Percentiles rank a stretch among this genome's conserved stretches.
These are phyloP conservation scores for Chernovozyma sophiae-reginae DNA, from an alignment of 1,139 yeast species.

Conservation along the genomic window DNA sequence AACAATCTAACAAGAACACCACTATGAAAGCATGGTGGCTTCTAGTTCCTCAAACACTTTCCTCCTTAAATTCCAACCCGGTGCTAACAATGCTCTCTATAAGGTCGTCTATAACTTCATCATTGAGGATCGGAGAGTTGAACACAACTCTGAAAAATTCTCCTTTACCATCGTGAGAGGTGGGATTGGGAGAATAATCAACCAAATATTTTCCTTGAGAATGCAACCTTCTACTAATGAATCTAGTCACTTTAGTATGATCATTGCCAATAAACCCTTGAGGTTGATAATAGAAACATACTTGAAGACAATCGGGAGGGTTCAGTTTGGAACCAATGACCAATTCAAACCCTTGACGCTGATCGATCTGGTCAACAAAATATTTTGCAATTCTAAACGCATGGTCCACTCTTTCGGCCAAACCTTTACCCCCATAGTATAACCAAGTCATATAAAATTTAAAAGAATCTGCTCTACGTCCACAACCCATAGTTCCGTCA, in stretches of 20 bases:
- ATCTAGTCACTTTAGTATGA: slow-evolving; percentile 59
- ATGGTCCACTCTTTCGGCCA: slow-evolving; percentile 60
- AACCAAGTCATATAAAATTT: slow-evolving; percentile 80
- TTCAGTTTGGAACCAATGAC: slow-evolving; percentile 38
- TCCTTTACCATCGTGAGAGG: slow-evolving; percentile 48
- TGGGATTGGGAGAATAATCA: slow-evolving; percentile 77
- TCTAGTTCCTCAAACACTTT: background rate
- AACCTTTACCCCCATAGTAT: slow-evolving; percentile 66
- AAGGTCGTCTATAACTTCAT: slow-evolving; percentile 35
- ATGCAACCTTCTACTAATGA: slow-evolving; percentile 61
- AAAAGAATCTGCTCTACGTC: slow-evolving; percentile 78
- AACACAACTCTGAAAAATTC: slow-evolving; percentile 85
- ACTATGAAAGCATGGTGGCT: too few species aligned
- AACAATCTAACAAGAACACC: too few species aligned
- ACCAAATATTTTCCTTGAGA: slow-evolving; percentile 61
- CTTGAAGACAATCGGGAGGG: slow-evolving; percentile 78
- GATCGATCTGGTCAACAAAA: slow-evolving; percentile 44
- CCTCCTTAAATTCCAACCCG: slow-evolving; percentile 16
- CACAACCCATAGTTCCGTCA: slow-evolving; percentile 92
- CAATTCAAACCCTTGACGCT: slow-evolving; percentile 42
- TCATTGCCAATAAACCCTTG: slow-evolving; percentile 24
- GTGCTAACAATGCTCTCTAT: slow-evolving; percentile 26
- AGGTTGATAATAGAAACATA: slow-evolving; percentile 73
- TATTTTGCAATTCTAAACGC: slow-evolving; percentile 63
- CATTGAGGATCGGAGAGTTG: slow-evolving; percentile 62